These are phyloP conservation scores for Coniella vitis DNA, from an alignment of 2,329 filamentous ascomycete genomes.

Conservation along the genomic window DNA sequence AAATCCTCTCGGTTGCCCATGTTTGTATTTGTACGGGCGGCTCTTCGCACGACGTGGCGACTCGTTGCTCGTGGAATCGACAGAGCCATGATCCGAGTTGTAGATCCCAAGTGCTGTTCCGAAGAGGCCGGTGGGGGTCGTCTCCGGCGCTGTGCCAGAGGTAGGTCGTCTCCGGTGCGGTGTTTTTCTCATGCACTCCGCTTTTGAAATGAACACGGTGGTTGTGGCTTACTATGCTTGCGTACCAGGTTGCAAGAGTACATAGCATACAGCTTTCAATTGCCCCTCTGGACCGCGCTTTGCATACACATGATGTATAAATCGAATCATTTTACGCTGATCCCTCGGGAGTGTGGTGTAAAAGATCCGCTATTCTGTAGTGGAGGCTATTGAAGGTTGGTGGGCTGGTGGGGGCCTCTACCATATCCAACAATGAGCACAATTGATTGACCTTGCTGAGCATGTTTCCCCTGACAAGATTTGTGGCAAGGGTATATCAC, in stretches of 20 bases:
- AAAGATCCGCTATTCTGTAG: background rate
- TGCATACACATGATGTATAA: background rate
- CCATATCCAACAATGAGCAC: background rate
- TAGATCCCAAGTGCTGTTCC: background rate
- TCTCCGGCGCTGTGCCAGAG: background rate
- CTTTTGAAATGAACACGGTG: background rate
- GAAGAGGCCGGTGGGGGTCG: constrained; percentile 1
- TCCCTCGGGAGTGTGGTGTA: background rate
- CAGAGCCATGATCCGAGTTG: background rate
- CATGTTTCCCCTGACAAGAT: background rate
- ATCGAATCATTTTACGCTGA: background rate
- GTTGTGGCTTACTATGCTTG: background rate
- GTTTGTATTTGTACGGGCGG: background rate
- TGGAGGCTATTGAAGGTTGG: background rate
- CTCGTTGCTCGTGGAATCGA: background rate
- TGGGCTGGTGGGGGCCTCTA: no score
- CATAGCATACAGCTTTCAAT: background rate
- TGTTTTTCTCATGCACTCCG: background rate
- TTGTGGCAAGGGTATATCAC: background rate
- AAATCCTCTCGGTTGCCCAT: background rate
- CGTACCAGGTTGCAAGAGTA: background rate
- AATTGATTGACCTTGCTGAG: background rate
- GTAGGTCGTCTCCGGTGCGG: background rate
- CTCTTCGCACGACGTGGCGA: background rate
- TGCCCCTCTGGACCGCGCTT: background rate